phyloP scores from a whole-genome alignment of 2,329 filamentous ascomycete genomes.

The Xylariaceae sp. region DNA sequence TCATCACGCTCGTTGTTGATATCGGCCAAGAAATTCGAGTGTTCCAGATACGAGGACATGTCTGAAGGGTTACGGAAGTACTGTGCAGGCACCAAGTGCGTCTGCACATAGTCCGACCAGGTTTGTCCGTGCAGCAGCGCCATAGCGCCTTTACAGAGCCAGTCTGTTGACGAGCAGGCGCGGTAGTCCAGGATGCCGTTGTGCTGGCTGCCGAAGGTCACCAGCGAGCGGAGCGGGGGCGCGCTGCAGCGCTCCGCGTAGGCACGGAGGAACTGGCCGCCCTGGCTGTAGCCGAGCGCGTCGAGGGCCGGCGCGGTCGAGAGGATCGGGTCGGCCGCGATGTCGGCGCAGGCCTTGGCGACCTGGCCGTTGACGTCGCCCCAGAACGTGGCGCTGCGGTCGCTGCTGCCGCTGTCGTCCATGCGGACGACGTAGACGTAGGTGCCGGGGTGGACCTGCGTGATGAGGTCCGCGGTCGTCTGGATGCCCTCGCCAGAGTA shows the following conservation, averaged over 20 bases:
- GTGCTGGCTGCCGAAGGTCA: constrained; percentile 89
- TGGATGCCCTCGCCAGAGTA: constrained; percentile 73
- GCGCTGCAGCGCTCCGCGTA: constrained; percentile 83
- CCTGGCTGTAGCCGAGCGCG: constrained; percentile 91
- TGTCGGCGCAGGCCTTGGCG: constrained; percentile 68
- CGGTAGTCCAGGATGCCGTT: constrained; percentile 86
- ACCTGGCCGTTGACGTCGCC: constrained; percentile 84
- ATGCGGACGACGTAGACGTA: constrained; percentile 77
- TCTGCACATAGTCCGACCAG: constrained; percentile 76
- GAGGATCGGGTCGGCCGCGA: constrained; percentile 73
- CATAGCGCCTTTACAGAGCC: constrained; percentile 76
- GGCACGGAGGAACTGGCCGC: constrained; percentile 90
- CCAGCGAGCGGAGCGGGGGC: constrained; percentile 69
- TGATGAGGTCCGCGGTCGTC: constrained; percentile 65
- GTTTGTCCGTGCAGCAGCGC: constrained; percentile 73
- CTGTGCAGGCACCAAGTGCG: constrained; percentile 81
- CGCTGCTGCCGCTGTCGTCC: constrained; percentile 58
- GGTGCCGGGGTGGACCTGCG: constrained; percentile 73
- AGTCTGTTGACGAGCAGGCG: constrained; percentile 66
- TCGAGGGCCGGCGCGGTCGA: constrained; percentile 80
- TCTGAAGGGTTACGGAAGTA: constrained; percentile 77
- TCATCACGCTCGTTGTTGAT: constrained; percentile 83
- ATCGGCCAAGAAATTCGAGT: constrained; percentile 87
- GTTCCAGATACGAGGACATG: constrained; percentile 68
- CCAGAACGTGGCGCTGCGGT: constrained; percentile 82